Evolutionary conservation across 345 rosid genomes (phyloP).

Genomic region (Raphanus raphanistrum): DNA sequence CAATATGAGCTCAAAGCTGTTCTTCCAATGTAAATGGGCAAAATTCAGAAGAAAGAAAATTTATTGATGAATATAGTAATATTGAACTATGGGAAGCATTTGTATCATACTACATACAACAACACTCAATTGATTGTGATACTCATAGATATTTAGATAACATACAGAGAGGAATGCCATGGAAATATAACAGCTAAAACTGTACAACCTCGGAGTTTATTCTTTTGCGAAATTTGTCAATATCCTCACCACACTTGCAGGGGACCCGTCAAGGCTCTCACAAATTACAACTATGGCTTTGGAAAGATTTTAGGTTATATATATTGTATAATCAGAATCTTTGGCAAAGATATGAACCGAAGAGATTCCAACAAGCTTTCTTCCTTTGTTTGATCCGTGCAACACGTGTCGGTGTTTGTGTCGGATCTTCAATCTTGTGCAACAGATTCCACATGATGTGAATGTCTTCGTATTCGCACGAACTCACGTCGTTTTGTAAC

Average conservation of each 20-base stretch:
- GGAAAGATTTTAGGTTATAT: background rate
- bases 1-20: background rate
- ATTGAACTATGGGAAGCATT: background rate
- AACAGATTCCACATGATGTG: conserved; percentile 56
- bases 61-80: conserved; percentile 1
- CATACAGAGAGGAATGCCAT: conserved; percentile 19
- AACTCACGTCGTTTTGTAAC: conserved; percentile 48
- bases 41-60: background rate
- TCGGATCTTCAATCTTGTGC: conserved; percentile 34
- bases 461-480: conserved; percentile 55
- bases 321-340: conserved; percentile 33
- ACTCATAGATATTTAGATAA: background rate
- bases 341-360: conserved; percentile 36
- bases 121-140: conserved; percentile 12
- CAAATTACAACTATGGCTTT: conserved; percentile 27
- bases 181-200: background rate
- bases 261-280: conserved; percentile 38
- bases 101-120: conserved; percentile 24
- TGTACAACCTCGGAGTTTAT: conserved; percentile 15
- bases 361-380: conserved; percentile 40
- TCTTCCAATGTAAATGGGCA: background rate
- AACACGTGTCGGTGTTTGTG: conserved; percentile 8
- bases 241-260: conserved; percentile 31
- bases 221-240: conserved; percentile 6
- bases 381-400: conserved; percentile 20